Base-by-base conservation (phyloP, 805 yeast genomes). In the Saturnispora zaruensis region DNA sequence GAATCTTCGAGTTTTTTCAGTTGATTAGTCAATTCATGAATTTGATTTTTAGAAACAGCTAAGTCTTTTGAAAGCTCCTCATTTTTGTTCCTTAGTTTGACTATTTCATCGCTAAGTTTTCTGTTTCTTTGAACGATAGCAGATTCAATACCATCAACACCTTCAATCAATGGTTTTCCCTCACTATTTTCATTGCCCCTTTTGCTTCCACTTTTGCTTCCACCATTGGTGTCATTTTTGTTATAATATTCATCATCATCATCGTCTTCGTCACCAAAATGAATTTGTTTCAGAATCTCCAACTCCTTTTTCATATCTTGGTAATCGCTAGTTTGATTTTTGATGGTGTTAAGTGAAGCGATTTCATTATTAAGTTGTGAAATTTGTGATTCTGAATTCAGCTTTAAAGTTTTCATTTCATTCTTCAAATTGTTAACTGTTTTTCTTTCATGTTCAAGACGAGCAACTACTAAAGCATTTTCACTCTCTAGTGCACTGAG, bases 251-350 rank as follows among this genome's bases (percentile, higher is more conserved):
- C 67, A 26, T 58, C 66, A 23, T 66, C 71, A 3, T 63, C 70
- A 14, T 67, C 54, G n/a, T 50, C 57, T 26, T 51, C 57, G 23
- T 54, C 59, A 3, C 90, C 90, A 66, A 88, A 84, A 58, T 86
- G 87, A 36, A 88, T 82, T 54, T 82, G 81, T 61, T 84, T 80
- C 53, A 89, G 63, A 24, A 88, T 76, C 18, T 75, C 76, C 55
- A 90, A 69, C 59, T 90, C 96, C 45, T 78, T 76, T 62, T 87
- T 88, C 44, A 89, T 63, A 53, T 87, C 89, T 47, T 85, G 89
- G 64, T 90, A 89, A 61, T 89, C 96, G 2, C 74, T 67, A 46
- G 80, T 77, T 30, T 69, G 64, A 3, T 68, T 67, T 41, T 84
- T 60, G 50, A 77, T 75, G 24, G 68, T 66, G 58, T 76, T 77